Evolutionary conservation across 2,329 filamentous ascomycete species (phyloP).

Genomic region (Zasmidium citrigriseum): DNA sequence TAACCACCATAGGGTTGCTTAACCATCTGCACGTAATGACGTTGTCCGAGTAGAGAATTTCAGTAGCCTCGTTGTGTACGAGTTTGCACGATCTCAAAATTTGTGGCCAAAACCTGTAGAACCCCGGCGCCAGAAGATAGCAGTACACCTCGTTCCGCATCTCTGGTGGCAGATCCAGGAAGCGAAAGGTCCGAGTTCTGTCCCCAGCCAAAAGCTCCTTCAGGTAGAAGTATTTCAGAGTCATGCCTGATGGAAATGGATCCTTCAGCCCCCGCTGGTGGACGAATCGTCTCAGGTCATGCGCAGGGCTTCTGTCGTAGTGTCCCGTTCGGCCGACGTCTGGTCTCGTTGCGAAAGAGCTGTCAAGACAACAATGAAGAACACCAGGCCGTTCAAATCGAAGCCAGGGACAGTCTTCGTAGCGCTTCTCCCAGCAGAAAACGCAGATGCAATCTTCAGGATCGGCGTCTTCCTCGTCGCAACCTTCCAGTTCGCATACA

Average conservation of each 20-base stretch:
- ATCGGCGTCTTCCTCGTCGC: neutral
- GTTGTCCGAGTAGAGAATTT: constrained; percentile 22
- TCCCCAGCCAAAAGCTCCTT: constrained; percentile 15
- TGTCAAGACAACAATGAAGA: neutral
- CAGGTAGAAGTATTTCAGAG: constrained; percentile 24
- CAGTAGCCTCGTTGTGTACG: constrained; percentile 25
- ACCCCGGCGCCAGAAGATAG: constrained; percentile 9
- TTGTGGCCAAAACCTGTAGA: neutral
- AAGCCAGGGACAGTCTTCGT: neutral
- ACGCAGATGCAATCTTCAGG: neutral
- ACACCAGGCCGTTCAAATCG: neutral
- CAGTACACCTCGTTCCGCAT: constrained; percentile 25
- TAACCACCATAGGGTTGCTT: too few relatives aligned
- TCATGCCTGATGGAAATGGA: constrained; percentile 21
- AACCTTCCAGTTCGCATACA: too few relatives aligned
- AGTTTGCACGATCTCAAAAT: constrained; percentile 16
- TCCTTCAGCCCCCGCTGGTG: constrained; percentile 17
- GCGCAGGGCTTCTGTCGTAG: neutral
- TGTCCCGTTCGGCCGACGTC: too few relatives aligned
- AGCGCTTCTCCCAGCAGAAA: neutral
- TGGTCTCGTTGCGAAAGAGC: too few relatives aligned
- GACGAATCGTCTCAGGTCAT: constrained; percentile 21
- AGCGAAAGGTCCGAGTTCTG: constrained; percentile 14
- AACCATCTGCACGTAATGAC: neutral
- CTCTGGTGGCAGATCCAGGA: constrained; percentile 28